Conservation (phyloP, 2,329 filamentous ascomycete genomes). For the Neonectria hederae region DNA sequence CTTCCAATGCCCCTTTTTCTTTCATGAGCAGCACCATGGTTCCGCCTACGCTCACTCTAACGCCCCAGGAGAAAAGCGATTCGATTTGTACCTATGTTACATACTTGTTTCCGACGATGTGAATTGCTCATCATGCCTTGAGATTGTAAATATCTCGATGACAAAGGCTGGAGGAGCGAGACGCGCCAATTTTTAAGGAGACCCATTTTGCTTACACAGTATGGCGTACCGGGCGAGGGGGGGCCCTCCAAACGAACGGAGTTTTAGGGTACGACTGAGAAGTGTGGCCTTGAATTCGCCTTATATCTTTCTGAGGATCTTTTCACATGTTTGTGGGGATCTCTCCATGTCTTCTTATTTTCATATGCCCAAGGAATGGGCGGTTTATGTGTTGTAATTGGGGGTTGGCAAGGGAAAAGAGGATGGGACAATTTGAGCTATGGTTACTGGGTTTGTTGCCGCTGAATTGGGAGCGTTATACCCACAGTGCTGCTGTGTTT, state of each 20-base stretch:
- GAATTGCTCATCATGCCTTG: constrained; percentile 26
- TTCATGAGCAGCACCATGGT: constrained; percentile 10
- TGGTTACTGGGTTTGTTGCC: constrained; percentile 14
- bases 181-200: constrained; percentile 36
- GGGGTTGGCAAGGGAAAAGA: not conserved
- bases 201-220: constrained; percentile 38
- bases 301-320: constrained; percentile 31
- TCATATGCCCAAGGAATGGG: constrained; percentile 20
- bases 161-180: constrained; percentile 26
- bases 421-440: constrained; percentile 20
- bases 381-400: constrained; percentile 25
- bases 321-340: constrained; percentile 25
- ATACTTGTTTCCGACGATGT: constrained; percentile 36
- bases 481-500: constrained; percentile 13
- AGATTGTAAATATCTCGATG: constrained; percentile 21
- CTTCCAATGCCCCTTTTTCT: not conserved
- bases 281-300: constrained; percentile 27
- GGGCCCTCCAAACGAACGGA: constrained; percentile 33
- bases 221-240: constrained; percentile 40
- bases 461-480: constrained; percentile 27
- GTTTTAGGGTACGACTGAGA: constrained; percentile 35
- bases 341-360: constrained; percentile 20
- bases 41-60: constrained; percentile 25
- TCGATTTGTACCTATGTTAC: constrained; percentile 31
- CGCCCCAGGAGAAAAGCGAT: constrained; percentile 22